These are phyloP conservation scores for Scheffersomyces cryptocercus DNA, from an alignment of 1,139 yeast genomes.

Conservation along the genomic window DNA sequence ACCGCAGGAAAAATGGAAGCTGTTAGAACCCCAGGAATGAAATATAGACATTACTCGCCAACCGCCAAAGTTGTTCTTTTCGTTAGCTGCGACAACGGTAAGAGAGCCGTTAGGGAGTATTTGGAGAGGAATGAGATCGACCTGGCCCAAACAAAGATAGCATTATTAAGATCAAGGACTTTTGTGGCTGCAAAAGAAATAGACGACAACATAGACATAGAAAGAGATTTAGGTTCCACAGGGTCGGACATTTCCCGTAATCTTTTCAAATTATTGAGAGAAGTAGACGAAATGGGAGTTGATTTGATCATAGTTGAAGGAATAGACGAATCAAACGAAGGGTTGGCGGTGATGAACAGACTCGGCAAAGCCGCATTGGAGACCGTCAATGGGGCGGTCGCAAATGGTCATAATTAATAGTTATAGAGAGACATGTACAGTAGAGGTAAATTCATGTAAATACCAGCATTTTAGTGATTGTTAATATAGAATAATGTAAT, in stretches of 20 bases:
- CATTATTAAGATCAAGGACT: conserved; percentile 44
- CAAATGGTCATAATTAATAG: not conserved
- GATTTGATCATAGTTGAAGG: conserved; percentile 77
- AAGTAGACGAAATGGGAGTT: conserved; percentile 64
- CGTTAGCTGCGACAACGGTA: conserved; percentile 50
- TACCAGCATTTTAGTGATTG: too few species aligned
- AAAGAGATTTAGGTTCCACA: conserved; percentile 53
- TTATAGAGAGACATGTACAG: too few species aligned
- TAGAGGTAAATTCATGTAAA: too few species aligned
- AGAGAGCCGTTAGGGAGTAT: conserved; percentile 27
- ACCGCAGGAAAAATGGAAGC: conserved; percentile 66
- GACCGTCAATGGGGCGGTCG: conserved; percentile 23
- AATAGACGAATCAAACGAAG: conserved; percentile 68
- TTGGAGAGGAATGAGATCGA: conserved; percentile 17
- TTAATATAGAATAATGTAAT: too few species aligned
- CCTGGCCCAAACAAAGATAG: conserved; percentile 31
- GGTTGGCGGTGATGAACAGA: conserved; percentile 93
- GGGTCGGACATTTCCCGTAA: conserved; percentile 72
- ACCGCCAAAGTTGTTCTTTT: conserved; percentile 79
- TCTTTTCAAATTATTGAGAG: conserved; percentile 69
- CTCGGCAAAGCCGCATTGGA: conserved; percentile 80
- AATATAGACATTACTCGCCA: conserved; percentile 93
- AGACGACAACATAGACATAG: conserved; percentile 25
- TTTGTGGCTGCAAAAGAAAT: conserved; percentile 31
- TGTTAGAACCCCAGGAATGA: conserved; percentile 97